A percentile compares a stretch with the other conserved stretches of the same genome.
Conservation (phyloP, 306 rosid genomes). For the Prunus mira region DNA sequence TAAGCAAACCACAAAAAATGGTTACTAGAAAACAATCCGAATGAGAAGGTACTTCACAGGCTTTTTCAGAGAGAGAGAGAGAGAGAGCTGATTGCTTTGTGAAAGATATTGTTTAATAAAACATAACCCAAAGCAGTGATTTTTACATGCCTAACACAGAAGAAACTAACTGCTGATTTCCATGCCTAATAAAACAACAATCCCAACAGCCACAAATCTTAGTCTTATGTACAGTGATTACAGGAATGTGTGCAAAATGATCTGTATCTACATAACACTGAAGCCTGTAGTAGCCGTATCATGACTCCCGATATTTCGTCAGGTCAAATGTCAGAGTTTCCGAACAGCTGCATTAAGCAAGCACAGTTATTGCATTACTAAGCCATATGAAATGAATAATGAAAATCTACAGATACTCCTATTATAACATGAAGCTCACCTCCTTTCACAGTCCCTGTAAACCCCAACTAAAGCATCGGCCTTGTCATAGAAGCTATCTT, state of each 20-base stretch:
- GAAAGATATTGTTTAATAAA: neutral
- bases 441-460: constrained; percentile 71
- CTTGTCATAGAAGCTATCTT: constrained; percentile 90
- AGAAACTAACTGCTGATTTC: neutral
- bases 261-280: constrained; percentile 30
- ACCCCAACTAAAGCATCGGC: constrained; percentile 93
- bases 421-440: constrained; percentile 40
- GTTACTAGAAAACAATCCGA: too few species aligned
- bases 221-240: constrained; percentile 43
- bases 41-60: too few species aligned
- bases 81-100: neutral
- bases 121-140: neutral
- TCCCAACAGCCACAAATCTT: neutral
- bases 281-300: constrained; percentile 7
- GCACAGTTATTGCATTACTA: neutral
- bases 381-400: neutral
- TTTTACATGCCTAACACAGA: constrained; percentile 4
- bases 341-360: constrained; percentile 72
- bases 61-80: too few species aligned
- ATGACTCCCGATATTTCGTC: constrained; percentile 74
- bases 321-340: constrained; percentile 86
- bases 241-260: constrained; percentile 3
- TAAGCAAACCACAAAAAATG: too few species aligned
- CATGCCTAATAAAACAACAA: neutral
- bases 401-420: neutral